A percentile compares a stretch with the other conserved stretches of the same genome.
Evolutionary conservation across 1,284 basidiomycete species (phyloP).

Genomic region (Coniferiporia weirii): DNA sequence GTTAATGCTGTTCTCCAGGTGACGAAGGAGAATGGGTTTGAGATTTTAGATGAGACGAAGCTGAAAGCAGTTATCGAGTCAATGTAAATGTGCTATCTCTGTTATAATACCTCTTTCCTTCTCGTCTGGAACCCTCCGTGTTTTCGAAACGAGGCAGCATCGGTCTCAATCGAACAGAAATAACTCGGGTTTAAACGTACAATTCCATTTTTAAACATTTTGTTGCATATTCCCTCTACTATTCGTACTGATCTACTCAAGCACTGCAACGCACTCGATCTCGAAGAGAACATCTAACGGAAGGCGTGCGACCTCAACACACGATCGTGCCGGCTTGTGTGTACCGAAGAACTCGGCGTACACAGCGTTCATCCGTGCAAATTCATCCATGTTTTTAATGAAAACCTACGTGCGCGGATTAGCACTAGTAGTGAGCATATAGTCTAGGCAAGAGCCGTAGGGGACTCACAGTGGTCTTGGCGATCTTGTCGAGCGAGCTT

Average conservation of each 20-base stretch:
- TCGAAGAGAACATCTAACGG: conserved; percentile 84
- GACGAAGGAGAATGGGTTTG: conserved; percentile 70
- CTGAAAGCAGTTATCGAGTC: conserved; percentile 79
- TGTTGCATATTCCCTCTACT: background rate
- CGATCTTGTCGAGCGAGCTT: conserved; percentile 74
- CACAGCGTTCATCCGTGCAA: conserved; percentile 74
- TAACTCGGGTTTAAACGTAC: background rate
- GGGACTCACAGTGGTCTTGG: conserved; percentile 76
- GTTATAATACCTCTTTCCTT: conserved; percentile 1
- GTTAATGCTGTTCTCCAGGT: conserved; percentile 42
- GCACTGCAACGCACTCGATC: conserved; percentile 77
- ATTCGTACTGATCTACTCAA: background rate
- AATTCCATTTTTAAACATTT: background rate
- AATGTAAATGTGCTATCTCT: conserved; percentile 42
- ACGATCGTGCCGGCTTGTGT: conserved; percentile 90
- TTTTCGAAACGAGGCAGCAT: background rate
- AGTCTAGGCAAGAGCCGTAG: background rate
- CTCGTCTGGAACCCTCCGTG: background rate
- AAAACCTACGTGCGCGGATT: conserved; percentile 60
- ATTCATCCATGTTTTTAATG: conserved; percentile 90
- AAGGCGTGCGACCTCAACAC: conserved; percentile 79
- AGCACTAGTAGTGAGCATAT: background rate
- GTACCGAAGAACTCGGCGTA: conserved; percentile 79
- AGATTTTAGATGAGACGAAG: conserved; percentile 73
- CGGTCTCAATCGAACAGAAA: background rate